Percentiles rank a stretch among this genome's conserved stretches.
phyloP scores from a whole-genome alignment of 2,329 filamentous ascomycete genomes.

The Rhinocladiella similis region DNA sequence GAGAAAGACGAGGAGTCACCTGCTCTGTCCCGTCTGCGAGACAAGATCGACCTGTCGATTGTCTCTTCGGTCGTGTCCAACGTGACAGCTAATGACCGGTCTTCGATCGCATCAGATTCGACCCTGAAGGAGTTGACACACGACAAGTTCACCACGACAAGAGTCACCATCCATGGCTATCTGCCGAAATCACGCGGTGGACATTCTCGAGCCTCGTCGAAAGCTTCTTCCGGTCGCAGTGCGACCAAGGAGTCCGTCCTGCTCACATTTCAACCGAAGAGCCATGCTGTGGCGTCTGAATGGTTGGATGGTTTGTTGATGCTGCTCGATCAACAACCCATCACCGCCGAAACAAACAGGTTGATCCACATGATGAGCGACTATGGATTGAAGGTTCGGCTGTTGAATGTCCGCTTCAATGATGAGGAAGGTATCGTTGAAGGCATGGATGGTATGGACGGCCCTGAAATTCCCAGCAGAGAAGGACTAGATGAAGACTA shows the following conservation, averaged over 20 bases:
- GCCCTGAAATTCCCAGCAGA: slow-evolving; percentile 74
- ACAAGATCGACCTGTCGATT: slow-evolving; percentile 72
- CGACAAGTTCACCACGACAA: slow-evolving; percentile 62
- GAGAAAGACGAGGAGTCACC: slow-evolving; percentile 65
- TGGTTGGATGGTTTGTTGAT: slow-evolving; percentile 96
- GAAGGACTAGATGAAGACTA: slow-evolving; percentile 90
- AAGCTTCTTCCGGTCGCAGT: slow-evolving; percentile 24
- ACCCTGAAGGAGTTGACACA: slow-evolving; percentile 26
- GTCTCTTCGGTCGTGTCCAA: slow-evolving; percentile 95
- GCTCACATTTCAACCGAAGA: slow-evolving; percentile 78
- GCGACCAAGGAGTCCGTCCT: slow-evolving; percentile 67
- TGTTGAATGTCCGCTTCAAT: slow-evolving; percentile 89
- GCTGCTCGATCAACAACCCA: slow-evolving; percentile 91
- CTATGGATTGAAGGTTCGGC: slow-evolving; percentile 87
- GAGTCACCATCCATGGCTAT: slow-evolving; percentile 88
- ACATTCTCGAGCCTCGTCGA: slow-evolving; percentile 34
- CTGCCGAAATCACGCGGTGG: slow-evolving; percentile 35
- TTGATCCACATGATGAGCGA: slow-evolving; percentile 81
- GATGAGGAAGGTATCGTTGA: slow-evolving; percentile 70
- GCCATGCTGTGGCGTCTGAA: slow-evolving; percentile 82
- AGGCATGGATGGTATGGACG: slow-evolving; percentile 45
- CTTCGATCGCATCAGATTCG: slow-evolving; percentile 20
- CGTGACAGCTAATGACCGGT: slow-evolving; percentile 61
- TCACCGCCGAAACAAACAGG: slow-evolving; percentile 94
- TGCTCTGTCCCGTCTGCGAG: slow-evolving; percentile 13